Conservation (phyloP, 352 stramenopile genomes). For the Globisporangium camurandrum region DNA sequence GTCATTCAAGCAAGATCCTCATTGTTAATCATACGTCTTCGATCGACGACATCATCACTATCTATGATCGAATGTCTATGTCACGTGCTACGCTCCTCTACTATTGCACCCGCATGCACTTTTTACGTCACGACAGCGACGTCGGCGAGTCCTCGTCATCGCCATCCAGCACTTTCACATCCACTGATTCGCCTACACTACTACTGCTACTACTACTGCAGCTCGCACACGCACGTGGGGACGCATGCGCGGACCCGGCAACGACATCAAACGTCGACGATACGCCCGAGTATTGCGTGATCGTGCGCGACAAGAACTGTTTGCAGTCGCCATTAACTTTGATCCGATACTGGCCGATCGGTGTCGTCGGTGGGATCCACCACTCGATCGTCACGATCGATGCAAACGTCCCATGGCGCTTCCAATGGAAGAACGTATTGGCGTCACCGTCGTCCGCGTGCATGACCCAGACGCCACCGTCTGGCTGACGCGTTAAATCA, state of each 20-base stretch:
- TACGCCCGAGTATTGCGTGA: conserved; percentile 44
- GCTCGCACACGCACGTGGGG: neutral
- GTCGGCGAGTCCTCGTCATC: neutral
- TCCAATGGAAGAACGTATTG: conserved; percentile 74
- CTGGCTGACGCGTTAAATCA: conserved; percentile 20
- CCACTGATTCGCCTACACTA: too few species aligned
- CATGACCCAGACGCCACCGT: conserved; percentile 59
- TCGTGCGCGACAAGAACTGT: conserved; percentile 38
- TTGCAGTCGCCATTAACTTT: conserved; percentile 81
- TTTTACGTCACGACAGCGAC: neutral
- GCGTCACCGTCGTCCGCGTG: conserved; percentile 63
- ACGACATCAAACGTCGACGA: conserved; percentile 52
- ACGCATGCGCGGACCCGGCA: neutral
- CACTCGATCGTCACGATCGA: conserved; percentile 70
- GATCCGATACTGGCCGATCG: conserved; percentile 52
- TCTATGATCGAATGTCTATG: too few species aligned
- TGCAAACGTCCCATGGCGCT: conserved; percentile 55
- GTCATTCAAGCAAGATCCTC: too few species aligned
- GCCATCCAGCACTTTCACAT: neutral
- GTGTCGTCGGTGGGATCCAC: conserved; percentile 40
- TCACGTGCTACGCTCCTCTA: too few species aligned
- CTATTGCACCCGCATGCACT: too few species aligned
- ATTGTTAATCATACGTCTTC: too few species aligned
- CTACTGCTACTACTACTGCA: neutral
- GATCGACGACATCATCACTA: too few species aligned